phyloP scores from a whole-genome alignment of 768 basidiomycete genomes.

The Russula earlei region DNA sequence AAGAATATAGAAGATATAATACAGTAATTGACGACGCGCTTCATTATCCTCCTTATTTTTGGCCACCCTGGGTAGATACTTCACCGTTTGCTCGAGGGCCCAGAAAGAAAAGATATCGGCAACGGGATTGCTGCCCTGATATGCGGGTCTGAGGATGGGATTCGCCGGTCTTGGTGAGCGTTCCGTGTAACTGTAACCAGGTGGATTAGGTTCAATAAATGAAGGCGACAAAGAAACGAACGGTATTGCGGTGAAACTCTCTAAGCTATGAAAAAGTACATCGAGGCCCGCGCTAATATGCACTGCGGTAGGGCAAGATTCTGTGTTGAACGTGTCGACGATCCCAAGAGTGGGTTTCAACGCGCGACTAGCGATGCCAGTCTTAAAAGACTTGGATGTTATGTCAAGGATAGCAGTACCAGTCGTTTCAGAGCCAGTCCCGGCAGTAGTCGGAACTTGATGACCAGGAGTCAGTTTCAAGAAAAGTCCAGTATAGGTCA shows the following conservation, averaged over 20 bases:
- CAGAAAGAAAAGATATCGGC: conserved; percentile 94
- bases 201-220: conserved; percentile 1
- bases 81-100: conserved; percentile 84
- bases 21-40: conserved; percentile 89
- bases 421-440: conserved; percentile 92
- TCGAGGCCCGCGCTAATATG: conserved; percentile 94
- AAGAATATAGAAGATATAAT: conserved; percentile 26
- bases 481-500: not conserved
- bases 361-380: conserved; percentile 88
- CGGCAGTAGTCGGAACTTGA: conserved; percentile 62
- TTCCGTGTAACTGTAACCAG: conserved; percentile 62
- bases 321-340: conserved; percentile 85
- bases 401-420: conserved; percentile 93
- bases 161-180: conserved; percentile 84
- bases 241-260: conserved; percentile 92
- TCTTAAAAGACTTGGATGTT: conserved; percentile 88
- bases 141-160: conserved; percentile 84
- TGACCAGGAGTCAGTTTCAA: not conserved
- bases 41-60: conserved; percentile 71
- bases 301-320: conserved; percentile 82
- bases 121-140: conserved; percentile 89
- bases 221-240: conserved; percentile 30
- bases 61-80: conserved; percentile 80
- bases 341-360: conserved; percentile 78
- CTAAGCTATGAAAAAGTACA: conserved; percentile 92